Evolutionary conservation across 495 filamentous ascomycete genomes (phyloP).

Genomic region (Aspergillus sparsus): DNA sequence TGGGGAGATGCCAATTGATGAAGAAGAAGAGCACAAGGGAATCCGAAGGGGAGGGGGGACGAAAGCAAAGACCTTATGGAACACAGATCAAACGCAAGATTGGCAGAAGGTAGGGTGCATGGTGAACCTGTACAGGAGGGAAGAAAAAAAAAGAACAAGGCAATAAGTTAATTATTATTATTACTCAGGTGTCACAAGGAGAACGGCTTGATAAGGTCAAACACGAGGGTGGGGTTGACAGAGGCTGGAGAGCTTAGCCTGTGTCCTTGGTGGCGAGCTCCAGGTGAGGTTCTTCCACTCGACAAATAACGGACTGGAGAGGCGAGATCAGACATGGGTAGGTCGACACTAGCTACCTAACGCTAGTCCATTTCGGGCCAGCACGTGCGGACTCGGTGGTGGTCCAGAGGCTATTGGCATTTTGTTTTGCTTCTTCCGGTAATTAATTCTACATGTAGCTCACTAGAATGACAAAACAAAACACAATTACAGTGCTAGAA

Average conservation of each 20-base stretch:
- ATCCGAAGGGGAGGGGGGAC: too few relatives aligned
- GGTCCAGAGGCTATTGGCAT: too few relatives aligned
- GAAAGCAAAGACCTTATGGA: not conserved
- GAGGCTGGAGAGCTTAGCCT: not conserved
- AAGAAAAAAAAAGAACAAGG: too few relatives aligned
- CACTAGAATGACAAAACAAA: not conserved
- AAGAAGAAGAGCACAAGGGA: not conserved
- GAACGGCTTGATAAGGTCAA: too few relatives aligned
- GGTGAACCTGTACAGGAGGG: too few relatives aligned
- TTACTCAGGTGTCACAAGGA: too few relatives aligned
- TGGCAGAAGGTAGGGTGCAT: not conserved
- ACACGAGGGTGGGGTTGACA: too few relatives aligned
- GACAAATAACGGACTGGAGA: not conserved
- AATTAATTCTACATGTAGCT: not conserved
- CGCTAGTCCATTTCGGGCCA: not conserved
- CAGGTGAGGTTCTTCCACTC: not conserved
- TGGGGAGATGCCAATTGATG: not conserved
- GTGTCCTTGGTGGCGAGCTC: slow-evolving; percentile 1
- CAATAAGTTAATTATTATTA: too few relatives aligned
- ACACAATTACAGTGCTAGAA: too few relatives aligned
- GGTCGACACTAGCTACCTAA: not conserved
- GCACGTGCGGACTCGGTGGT: too few relatives aligned
- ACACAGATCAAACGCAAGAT: not conserved
- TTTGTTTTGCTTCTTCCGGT: too few relatives aligned
- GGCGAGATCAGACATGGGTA: not conserved